Evolutionary conservation across 2,329 filamentous ascomycete genomes (phyloP).

Genomic region (Xylariaceae sp.): DNA sequence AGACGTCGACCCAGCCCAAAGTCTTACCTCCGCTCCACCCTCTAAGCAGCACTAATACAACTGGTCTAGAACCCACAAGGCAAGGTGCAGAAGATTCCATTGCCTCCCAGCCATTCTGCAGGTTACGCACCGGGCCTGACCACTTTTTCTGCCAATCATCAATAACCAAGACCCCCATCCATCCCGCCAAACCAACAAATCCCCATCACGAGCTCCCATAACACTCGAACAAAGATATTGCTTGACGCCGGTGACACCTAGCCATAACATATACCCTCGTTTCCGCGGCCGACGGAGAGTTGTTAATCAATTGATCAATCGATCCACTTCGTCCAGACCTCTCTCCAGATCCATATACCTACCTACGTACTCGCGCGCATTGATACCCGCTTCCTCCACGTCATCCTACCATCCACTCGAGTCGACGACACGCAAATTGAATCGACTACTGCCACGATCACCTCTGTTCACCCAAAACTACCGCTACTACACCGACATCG

Average conservation of each 20-base stretch:
- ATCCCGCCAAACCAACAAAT: slow-evolving; percentile 3
- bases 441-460: slow-evolving; percentile 9
- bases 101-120: slow-evolving; percentile 7
- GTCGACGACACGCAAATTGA: slow-evolving; percentile 16
- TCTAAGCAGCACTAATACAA: not conserved
- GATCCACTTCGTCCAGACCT: slow-evolving; percentile 9
- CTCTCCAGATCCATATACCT: not conserved
- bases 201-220: slow-evolving; percentile 8
- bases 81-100: slow-evolving; percentile 1
- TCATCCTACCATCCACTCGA: slow-evolving; percentile 10
- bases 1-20: not conserved
- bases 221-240: not conserved
- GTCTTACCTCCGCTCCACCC: not conserved
- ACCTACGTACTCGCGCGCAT: slow-evolving; percentile 9
- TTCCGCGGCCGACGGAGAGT: not conserved
- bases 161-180: slow-evolving; percentile 3
- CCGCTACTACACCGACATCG: not conserved
- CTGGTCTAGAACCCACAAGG: not conserved
- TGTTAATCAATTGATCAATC: slow-evolving; percentile 2
- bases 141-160: slow-evolving; percentile 12
- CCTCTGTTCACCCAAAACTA: not conserved
- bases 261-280: slow-evolving; percentile 1
- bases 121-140: slow-evolving; percentile 11
- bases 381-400: slow-evolving; percentile 16
- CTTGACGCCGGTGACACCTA: not conserved